Evolutionary conservation across 441 rosid species (phyloP).

Genomic region (Jatropha podagrica): DNA sequence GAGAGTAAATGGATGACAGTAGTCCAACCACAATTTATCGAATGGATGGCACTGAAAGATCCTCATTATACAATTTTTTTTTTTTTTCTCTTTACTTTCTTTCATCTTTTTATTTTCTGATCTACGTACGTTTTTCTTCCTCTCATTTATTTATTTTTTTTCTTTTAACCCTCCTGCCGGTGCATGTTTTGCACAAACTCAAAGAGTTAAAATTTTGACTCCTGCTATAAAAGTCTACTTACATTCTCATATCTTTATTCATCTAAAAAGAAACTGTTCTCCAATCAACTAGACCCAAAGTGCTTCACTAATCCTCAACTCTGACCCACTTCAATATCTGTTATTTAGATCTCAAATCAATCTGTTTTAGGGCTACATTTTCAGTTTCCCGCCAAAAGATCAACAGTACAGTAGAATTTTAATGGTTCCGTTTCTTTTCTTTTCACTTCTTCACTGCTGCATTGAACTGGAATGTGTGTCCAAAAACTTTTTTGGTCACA

Average conservation of each 20-base stretch:
- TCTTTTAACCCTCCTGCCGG: conserved; percentile 7
- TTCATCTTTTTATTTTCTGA: not conserved
- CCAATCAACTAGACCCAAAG: conserved; percentile 26
- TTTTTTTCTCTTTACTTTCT: not conserved
- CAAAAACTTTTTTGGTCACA: conserved; percentile 3
- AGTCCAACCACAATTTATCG: conserved; percentile 51
- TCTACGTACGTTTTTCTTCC: not conserved
- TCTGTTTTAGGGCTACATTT: not conserved
- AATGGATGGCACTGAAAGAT: conserved; percentile 47
- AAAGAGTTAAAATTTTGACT: conserved; percentile 44
- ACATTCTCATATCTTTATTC: not conserved
- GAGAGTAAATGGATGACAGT: conserved; percentile 55
- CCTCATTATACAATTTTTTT: conserved; percentile 27
- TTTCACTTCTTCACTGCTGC: not conserved
- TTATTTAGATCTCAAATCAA: conserved; percentile 12
- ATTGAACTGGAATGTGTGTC: not conserved
- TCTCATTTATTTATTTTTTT: not conserved
- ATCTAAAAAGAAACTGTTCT: conserved; percentile 13
- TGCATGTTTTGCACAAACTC: conserved; percentile 37
- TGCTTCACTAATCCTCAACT: conserved; percentile 12
- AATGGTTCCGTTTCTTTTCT: too few relatives aligned
- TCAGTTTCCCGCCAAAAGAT: conserved; percentile 28
- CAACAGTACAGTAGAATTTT: not conserved
- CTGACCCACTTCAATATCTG: conserved; percentile 19
- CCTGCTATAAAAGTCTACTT: conserved; percentile 30